These are phyloP conservation scores for Casuarina equisetifolia DNA, from an alignment of 306 rosid genomes.

Conservation along the genomic window DNA sequence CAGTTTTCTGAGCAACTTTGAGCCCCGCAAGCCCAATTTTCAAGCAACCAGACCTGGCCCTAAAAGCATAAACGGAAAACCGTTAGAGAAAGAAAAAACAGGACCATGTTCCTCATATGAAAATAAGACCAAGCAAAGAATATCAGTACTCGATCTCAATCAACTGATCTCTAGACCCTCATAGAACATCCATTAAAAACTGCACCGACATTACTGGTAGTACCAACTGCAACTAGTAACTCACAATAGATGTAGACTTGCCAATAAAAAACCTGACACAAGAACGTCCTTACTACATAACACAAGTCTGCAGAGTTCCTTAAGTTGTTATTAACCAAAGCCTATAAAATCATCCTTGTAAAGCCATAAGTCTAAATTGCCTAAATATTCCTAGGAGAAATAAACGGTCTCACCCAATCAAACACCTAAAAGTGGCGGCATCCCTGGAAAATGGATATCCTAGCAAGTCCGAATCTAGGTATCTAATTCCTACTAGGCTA, in stretches of 20 bases:
- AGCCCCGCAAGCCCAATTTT: neutral
- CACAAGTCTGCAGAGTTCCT: neutral
- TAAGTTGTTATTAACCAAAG: neutral
- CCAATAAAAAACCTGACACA: neutral
- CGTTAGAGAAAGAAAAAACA: neutral
- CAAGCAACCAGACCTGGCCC: slow-evolving; percentile 5
- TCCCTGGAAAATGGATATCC: neutral
- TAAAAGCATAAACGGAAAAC: slow-evolving; percentile 1
- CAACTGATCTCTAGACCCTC: neutral
- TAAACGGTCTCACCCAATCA: neutral
- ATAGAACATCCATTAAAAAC: neutral
- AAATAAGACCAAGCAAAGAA: neutral
- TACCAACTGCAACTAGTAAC: neutral
- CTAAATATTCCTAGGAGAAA: neutral
- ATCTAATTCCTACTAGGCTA: neutral
- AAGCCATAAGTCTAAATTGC: neutral
- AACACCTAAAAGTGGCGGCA: neutral
- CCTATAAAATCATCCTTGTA: neutral
- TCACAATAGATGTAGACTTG: neutral
- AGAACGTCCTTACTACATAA: neutral
- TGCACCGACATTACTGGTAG: neutral
- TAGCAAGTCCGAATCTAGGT: too few relatives aligned
- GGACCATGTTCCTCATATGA: neutral
- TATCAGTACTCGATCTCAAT: neutral
- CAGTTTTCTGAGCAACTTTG: neutral